Evolutionary conservation across 495 filamentous ascomycete genomes (phyloP), one percentile per base, ranked within the genome.

Genomic region (Saxophila tyrrhenica): DNA sequence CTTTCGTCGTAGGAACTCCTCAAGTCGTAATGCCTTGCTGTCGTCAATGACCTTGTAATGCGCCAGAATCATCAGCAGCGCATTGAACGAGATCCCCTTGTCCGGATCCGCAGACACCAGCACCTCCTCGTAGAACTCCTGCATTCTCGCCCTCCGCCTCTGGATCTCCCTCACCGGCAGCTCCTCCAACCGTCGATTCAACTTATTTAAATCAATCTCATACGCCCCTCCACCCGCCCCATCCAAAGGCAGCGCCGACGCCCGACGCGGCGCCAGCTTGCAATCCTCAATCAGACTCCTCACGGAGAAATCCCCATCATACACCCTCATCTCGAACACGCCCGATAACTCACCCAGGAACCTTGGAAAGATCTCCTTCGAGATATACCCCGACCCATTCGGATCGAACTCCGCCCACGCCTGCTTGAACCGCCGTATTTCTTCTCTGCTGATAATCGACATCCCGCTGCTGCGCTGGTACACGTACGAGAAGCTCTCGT

Each of bases 11-110:
- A 99, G 74, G 71, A 92, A 99, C 64, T 99, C 92, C 63, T 99
- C 90, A 1, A 99, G 79, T 32, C 81, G 85, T 60, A 99, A 69
- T 70, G 87, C 92, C 74, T 96, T 96, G 73, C 82, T 96, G 73
- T 99, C 92, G 57, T 81, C 94, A 65, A 99, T 99, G 64, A 99
- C 88, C 57, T 99, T 99, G 75, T 97, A 92, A 70, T 99, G 94
- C 16, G 94, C 91, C 17, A 99, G 76, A 52, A 94, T 94, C 87
- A 99, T 90, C 46, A 99, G 72, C n/a, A 94, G 85, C 5, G 84
- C 80, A 19, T 88, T 94, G 69, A 99, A 99, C 5, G 85, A 84
- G 48, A 99, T 89, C 22, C 92, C 92, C 45, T 83, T 79, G 51
- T 86, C 83, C 0, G 82, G 82, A 69, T 96, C 87, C 10, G 89